These are phyloP conservation scores for Canna indica DNA, from an alignment of 176 grass and related monocot species.

Conservation along the genomic window DNA sequence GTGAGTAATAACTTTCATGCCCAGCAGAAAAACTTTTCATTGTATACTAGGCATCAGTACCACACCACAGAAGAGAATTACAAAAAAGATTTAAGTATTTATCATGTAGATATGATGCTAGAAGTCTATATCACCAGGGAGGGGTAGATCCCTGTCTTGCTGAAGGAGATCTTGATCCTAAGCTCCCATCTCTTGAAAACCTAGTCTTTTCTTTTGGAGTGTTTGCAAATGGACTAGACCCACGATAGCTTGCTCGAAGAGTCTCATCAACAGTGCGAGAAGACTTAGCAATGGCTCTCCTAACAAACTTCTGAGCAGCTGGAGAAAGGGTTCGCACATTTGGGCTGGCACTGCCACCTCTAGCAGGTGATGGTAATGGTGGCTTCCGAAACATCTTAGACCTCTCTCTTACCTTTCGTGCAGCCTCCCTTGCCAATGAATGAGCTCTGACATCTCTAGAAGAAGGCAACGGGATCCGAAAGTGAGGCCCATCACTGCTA, in stretches of 20 bases:
- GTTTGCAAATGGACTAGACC: constrained; percentile 42
- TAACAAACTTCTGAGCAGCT: constrained; percentile 84
- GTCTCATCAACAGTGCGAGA: constrained; percentile 65
- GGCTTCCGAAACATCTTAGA: constrained; percentile 64
- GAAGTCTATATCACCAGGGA: constrained; percentile 49
- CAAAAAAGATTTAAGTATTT: background rate
- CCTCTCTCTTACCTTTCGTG: constrained; percentile 70
- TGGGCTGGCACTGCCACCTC: constrained; percentile 79
- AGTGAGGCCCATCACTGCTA: constrained; percentile 40
- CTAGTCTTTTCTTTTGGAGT: constrained; percentile 55
- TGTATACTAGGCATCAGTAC: background rate
- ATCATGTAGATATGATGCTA: background rate
- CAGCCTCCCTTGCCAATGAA: constrained; percentile 71
- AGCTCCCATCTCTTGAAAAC: constrained; percentile 73
- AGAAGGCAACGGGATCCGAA: constrained; percentile 67
- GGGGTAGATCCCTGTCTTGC: constrained; percentile 44
- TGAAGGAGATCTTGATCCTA: constrained; percentile 59
- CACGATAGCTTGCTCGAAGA: constrained; percentile 87
- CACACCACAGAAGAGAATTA: background rate
- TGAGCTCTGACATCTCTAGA: constrained; percentile 74
- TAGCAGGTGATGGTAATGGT: constrained; percentile 53
- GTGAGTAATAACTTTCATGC: too few relatives aligned
- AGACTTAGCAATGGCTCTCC: constrained; percentile 75
- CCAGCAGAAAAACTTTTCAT: too few relatives aligned
- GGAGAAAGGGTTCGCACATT: constrained; percentile 51